These are phyloP conservation scores for Cymbopogon flexuosus DNA, from an alignment of 202 grass and related monocot genomes.

Conservation along the genomic window DNA sequence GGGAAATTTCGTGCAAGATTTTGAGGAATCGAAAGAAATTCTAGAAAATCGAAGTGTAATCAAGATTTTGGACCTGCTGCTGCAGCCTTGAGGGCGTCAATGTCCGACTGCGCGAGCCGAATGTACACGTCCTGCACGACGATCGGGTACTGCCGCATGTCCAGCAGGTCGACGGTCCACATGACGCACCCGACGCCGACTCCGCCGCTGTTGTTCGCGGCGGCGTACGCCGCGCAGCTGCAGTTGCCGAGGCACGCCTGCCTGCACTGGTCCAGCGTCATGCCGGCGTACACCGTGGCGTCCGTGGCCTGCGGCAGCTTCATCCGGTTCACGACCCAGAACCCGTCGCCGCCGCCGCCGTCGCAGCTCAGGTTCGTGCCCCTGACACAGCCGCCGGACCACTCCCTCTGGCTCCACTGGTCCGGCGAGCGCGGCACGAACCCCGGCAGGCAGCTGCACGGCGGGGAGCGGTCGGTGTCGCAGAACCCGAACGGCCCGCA, in stretches of 20 bases:
- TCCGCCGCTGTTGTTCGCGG: constrained; percentile 36
- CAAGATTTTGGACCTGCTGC: neutral
- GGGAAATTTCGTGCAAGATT: neutral
- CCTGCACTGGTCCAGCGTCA: constrained; percentile 52
- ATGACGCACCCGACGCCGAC: constrained; percentile 52
- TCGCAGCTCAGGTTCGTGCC: constrained; percentile 39
- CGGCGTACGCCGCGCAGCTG: constrained; percentile 58
- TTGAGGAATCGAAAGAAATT: neutral
- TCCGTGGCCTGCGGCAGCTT: constrained; percentile 61
- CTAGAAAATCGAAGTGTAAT: neutral
- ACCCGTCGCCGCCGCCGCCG: constrained; percentile 42
- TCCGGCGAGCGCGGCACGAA: constrained; percentile 36
- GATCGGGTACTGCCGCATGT: constrained; percentile 39
- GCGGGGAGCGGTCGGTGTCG: neutral
- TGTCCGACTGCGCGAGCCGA: constrained; percentile 42
- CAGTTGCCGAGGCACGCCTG: constrained; percentile 49
- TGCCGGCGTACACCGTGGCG: constrained; percentile 39
- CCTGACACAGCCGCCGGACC: constrained; percentile 46
- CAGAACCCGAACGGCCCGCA: constrained; percentile 57
- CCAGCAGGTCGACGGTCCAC: constrained; percentile 56
- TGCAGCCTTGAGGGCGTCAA: constrained; percentile 22
- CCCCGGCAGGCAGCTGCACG: constrained; percentile 55
- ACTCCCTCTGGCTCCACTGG: constrained; percentile 42
- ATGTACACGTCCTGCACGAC: constrained; percentile 52
- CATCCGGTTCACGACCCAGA: constrained; percentile 36